These are phyloP conservation scores for Spiromastix sp. DNA, from an alignment of 2,329 filamentous ascomycete species.

Conservation along the genomic window DNA sequence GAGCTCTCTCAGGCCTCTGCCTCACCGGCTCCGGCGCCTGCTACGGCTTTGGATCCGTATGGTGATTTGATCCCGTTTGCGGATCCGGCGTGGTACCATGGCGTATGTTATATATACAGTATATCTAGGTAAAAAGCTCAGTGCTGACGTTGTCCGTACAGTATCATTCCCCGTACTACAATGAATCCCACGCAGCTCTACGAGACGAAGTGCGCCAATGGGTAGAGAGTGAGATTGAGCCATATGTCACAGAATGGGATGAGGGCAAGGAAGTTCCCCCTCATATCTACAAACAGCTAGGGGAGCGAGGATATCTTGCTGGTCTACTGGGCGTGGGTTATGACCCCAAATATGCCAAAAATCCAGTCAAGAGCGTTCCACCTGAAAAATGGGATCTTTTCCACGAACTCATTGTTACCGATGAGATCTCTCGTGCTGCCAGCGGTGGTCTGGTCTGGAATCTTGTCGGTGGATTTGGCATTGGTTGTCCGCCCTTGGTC, in stretches of 20 bases:
- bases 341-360: slow-evolving; percentile 62
- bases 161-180: slow-evolving; percentile 96
- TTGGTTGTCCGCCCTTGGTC: slow-evolving; percentile 81
- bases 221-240: slow-evolving; percentile 82
- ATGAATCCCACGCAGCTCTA: slow-evolving; percentile 83
- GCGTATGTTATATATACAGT: slow-evolving; percentile 47
- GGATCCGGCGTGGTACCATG: slow-evolving; percentile 91
- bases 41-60: slow-evolving; percentile 66
- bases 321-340: slow-evolving; percentile 75
- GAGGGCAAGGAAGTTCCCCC: slow-evolving; percentile 85
- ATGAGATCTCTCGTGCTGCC: slow-evolving; percentile 80
- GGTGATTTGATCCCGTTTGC: slow-evolving; percentile 83
- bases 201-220: slow-evolving; percentile 85
- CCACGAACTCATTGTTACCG: slow-evolving; percentile 92
- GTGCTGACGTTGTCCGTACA: slow-evolving; percentile 25
- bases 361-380: slow-evolving; percentile 64
- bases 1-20: slow-evolving; percentile 48
- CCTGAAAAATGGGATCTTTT: slow-evolving; percentile 95
- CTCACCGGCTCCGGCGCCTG: slow-evolving; percentile 33
- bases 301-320: slow-evolving; percentile 80
- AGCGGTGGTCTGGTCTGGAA: slow-evolving; percentile 97
- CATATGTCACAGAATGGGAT: slow-evolving; percentile 91
- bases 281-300: slow-evolving; percentile 90
- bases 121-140: slow-evolving; percentile 2
- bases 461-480: slow-evolving; percentile 90